Percentiles rank a stretch among this genome's conserved stretches.
Evolutionary conservation across 1,284 basidiomycete species (phyloP).

Genomic region (Quambalaria eucalypti): DNA sequence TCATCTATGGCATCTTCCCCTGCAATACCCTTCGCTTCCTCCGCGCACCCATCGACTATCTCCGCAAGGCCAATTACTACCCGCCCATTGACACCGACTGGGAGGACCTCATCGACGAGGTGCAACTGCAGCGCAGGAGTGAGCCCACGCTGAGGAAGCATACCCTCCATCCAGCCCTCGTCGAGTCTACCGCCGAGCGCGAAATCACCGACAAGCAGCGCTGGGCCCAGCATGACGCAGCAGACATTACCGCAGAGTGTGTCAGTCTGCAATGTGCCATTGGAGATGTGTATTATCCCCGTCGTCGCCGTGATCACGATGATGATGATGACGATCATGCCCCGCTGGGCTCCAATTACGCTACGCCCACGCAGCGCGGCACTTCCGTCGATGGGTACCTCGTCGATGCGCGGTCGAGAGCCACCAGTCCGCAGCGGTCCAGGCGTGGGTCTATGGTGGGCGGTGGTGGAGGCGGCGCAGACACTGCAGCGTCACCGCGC

Average conservation of each 20-base stretch:
- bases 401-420: no score
- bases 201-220: constrained; percentile 61
- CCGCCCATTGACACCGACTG: constrained; percentile 24
- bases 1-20: constrained; percentile 77
- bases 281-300: no score
- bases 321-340: no score
- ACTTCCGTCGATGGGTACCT: no score
- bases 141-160: constrained; percentile 59
- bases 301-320: no score
- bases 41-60: constrained; percentile 58
- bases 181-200: constrained; percentile 57
- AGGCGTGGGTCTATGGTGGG: no score
- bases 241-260: constrained; percentile 63
- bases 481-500: neutral
- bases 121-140: constrained; percentile 49
- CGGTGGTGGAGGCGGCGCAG: no score
- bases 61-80: constrained; percentile 53
- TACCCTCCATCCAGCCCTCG: constrained; percentile 63
- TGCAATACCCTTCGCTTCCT: constrained; percentile 71
- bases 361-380: no score
- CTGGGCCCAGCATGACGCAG: constrained; percentile 61
- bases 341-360: no score
- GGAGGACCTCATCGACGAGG: constrained; percentile 59
- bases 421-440: no score
- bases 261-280: constrained; percentile 51